Evolutionary conservation across 2,329 filamentous ascomycete species (phyloP).

Genomic region (Dendryphion nanum): DNA sequence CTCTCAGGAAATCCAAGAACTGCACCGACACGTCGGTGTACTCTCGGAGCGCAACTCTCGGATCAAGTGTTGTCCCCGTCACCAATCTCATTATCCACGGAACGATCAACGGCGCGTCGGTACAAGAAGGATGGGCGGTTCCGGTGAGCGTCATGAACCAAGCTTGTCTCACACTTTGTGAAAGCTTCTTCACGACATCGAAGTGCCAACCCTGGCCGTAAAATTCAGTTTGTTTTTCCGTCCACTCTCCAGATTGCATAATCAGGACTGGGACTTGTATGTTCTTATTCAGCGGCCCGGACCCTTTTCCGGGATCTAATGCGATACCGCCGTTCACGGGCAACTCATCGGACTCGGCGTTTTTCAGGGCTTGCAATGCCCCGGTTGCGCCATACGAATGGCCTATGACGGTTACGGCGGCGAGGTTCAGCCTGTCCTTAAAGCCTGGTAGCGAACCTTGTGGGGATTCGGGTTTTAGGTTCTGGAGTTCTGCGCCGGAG

Average conservation of each 20-base stretch:
- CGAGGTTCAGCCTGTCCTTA: slow-evolving; percentile 54
- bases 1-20: slow-evolving; percentile 53
- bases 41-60: slow-evolving; percentile 55
- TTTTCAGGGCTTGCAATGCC: slow-evolving; percentile 59
- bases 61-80: slow-evolving; percentile 60
- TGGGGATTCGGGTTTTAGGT: slow-evolving; percentile 50
- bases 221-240: slow-evolving; percentile 55
- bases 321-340: slow-evolving; percentile 56
- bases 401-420: slow-evolving; percentile 57
- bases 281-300: slow-evolving; percentile 60
- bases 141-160: slow-evolving; percentile 47
- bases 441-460: slow-evolving; percentile 48
- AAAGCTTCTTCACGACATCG: slow-evolving; percentile 59
- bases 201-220: slow-evolving; percentile 63
- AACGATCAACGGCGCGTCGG: slow-evolving; percentile 65
- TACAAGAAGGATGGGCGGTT: slow-evolving; percentile 61
- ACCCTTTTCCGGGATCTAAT: slow-evolving; percentile 65
- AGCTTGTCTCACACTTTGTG: slow-evolving; percentile 47
- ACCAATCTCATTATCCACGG: slow-evolving; percentile 61
- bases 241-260: slow-evolving; percentile 66
- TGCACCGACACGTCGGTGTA: slow-evolving; percentile 60
- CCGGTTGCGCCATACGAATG: slow-evolving; percentile 68
- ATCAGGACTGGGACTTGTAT: slow-evolving; percentile 60
- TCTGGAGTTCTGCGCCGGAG: slow-evolving; percentile 29
- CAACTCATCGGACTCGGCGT: slow-evolving; percentile 42